Evolutionary conservation across 2,329 filamentous ascomycete genomes (phyloP).

Genomic region (Chalaropsis ovoidea): DNA sequence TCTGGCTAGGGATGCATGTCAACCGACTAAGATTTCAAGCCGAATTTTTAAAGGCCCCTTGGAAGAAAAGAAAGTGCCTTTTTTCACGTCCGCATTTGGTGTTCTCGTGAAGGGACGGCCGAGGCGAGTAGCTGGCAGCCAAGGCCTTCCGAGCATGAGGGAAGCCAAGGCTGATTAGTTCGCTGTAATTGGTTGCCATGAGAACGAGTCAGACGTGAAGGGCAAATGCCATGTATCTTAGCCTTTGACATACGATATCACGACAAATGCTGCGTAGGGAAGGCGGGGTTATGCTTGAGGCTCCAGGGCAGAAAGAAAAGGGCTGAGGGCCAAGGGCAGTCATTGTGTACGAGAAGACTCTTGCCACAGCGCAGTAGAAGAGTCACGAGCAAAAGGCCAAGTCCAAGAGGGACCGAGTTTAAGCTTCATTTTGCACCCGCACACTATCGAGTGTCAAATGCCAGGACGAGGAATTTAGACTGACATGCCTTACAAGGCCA

Average conservation of each 20-base stretch:
- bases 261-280: background rate
- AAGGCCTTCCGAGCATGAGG: background rate
- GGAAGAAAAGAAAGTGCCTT: background rate
- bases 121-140: background rate
- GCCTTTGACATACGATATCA: background rate
- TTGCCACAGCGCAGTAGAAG: background rate
- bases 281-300: background rate
- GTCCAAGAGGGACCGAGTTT: constrained; percentile 1
- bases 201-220: background rate
- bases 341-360: background rate
- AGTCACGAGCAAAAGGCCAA: background rate
- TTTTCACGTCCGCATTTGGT: background rate
- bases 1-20: constrained; percentile 3
- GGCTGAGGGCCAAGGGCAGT: background rate
- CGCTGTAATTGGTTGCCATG: background rate
- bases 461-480: constrained; percentile 8
- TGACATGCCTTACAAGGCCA: constrained; percentile 9
- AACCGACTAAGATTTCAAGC: background rate
- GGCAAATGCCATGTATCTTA: background rate
- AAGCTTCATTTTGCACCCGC: constrained; percentile 6
- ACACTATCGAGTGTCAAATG: constrained; percentile 4
- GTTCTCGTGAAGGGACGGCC: background rate
- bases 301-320: background rate
- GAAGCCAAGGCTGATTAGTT: background rate
- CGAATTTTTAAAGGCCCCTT: background rate